Evolutionary conservation across 2,329 filamentous ascomycete genomes (phyloP).

Genomic region (Thyridium curvatum): DNA sequence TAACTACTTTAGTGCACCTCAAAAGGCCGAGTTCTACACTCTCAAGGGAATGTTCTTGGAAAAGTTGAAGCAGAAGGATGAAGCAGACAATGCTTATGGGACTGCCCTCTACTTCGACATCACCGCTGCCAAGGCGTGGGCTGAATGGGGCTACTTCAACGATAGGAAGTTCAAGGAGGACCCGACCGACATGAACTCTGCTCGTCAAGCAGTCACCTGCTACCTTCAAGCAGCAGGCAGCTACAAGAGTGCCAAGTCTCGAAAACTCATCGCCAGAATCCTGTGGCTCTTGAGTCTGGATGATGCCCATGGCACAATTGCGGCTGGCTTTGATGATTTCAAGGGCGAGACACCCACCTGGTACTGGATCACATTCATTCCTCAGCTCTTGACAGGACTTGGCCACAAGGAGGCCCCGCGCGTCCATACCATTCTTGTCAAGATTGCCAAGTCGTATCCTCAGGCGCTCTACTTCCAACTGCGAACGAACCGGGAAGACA

Average conservation of each 20-base stretch:
- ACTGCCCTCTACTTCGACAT: constrained; percentile 95
- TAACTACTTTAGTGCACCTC: constrained; percentile 92
- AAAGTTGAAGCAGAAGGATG: constrained; percentile 82
- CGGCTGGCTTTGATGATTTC: constrained; percentile 86
- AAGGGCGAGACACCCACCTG: constrained; percentile 96
- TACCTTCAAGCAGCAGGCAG: constrained; percentile 94
- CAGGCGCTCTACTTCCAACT: constrained; percentile 95
- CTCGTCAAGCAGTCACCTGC: constrained; percentile 87
- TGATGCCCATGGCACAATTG: constrained; percentile 76
- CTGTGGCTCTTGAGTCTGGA: constrained; percentile 94
- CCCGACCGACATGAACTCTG: constrained; percentile 72
- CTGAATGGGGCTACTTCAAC: constrained; percentile 98
- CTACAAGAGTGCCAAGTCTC: constrained; percentile 94
- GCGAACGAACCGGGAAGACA: constrained; percentile 88
- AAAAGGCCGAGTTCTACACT: constrained; percentile 98
- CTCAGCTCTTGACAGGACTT: constrained; percentile 86
- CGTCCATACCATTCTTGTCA: constrained; percentile 78
- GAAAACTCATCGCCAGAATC: constrained; percentile 88
- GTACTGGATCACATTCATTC: constrained; percentile 99
- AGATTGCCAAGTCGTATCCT: constrained; percentile 92
- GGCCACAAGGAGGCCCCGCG: constrained; percentile 87
- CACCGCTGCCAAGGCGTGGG: constrained; percentile 93
- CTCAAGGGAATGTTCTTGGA: constrained; percentile 99
- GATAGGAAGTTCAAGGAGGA: constrained; percentile 94
- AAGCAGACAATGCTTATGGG: constrained; percentile 90